Percentiles rank a stretch among this genome's conserved stretches.
These are phyloP conservation scores for Capsella rubella DNA, from an alignment of 441 rosid species.

Conservation along the genomic window DNA sequence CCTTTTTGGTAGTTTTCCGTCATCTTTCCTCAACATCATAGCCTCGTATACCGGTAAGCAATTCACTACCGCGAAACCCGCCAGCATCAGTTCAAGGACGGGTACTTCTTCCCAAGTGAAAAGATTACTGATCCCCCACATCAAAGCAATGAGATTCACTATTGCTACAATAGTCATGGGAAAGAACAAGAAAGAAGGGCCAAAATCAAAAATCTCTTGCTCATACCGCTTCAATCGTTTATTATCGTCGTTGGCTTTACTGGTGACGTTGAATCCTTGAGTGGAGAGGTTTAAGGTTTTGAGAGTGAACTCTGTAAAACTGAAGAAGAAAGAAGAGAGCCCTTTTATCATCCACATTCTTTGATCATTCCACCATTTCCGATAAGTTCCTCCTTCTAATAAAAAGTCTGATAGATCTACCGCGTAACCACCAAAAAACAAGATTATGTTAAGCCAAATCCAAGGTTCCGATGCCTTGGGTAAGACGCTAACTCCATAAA, in stretches of 20 bases:
- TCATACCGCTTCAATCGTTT: conserved; percentile 65
- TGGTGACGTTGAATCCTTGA: conserved; percentile 56
- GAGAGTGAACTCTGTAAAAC: conserved; percentile 52
- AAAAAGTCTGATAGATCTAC: conserved; percentile 58
- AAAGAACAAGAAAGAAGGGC: conserved; percentile 55
- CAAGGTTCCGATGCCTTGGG: conserved; percentile 71
- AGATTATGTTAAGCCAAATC: conserved; percentile 62
- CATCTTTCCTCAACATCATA: conserved; percentile 60
- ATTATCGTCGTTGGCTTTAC: conserved; percentile 54
- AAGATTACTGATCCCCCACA: conserved; percentile 39
- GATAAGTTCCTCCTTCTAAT: conserved; percentile 50
- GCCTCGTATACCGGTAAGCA: conserved; percentile 72
- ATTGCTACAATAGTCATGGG: conserved; percentile 51
- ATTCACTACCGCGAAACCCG: conserved; percentile 57
- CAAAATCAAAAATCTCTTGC: conserved; percentile 62
- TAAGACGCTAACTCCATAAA: conserved; percentile 52
- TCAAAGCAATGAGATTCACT: conserved; percentile 54
- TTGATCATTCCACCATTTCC: conserved; percentile 80
- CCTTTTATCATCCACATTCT: conserved; percentile 69
- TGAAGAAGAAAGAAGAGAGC: conserved; percentile 51
- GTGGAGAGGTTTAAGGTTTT: conserved; percentile 53
- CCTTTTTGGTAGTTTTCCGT: conserved; percentile 55
- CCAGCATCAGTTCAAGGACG: conserved; percentile 48
- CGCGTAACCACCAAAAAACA: conserved; percentile 63
- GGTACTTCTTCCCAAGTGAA: conserved; percentile 28